These are phyloP conservation scores for Penicillium sp. DNA, from an alignment of 2,329 filamentous ascomycete species.

Conservation along the genomic window DNA sequence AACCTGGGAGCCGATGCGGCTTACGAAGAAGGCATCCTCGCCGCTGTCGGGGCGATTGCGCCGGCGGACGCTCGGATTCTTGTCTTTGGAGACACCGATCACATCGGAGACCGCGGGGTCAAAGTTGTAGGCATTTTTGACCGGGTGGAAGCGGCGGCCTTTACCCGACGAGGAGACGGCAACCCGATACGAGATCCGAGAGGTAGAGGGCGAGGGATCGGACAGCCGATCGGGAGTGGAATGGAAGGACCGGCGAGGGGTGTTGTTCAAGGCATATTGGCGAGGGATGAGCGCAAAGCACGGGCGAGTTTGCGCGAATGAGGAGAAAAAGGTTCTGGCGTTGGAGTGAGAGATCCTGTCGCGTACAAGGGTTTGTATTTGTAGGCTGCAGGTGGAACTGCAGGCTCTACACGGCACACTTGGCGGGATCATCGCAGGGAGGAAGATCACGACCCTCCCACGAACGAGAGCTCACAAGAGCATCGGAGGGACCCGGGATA, in stretches of 20 bases:
- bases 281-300: background rate
- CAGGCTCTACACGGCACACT: constrained; percentile 33
- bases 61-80: constrained; percentile 58
- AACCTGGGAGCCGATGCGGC: constrained; percentile 61
- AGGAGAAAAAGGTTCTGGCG: constrained; percentile 10
- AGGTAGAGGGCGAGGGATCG: constrained; percentile 26
- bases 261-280: background rate
- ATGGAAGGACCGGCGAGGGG: constrained; percentile 30
- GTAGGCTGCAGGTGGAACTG: constrained; percentile 37
- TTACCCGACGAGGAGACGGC: constrained; percentile 77
- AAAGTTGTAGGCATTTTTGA: constrained; percentile 72
- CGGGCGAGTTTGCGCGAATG: background rate
- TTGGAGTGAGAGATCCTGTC: constrained; percentile 19
- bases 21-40: constrained; percentile 95
- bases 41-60: constrained; percentile 73
- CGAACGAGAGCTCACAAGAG: constrained; percentile 4
- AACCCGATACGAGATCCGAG: constrained; percentile 64
- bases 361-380: constrained; percentile 30
- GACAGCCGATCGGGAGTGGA: constrained; percentile 30
- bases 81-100: constrained; percentile 39
- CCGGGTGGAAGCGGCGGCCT: constrained; percentile 65
- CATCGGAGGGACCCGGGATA: constrained; percentile 6
- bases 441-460: constrained; percentile 24
- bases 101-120: constrained; percentile 51
- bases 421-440: constrained; percentile 33